phyloP scores from a whole-genome alignment of 495 filamentous ascomycete species.

The Aspergillus funiculosus region DNA sequence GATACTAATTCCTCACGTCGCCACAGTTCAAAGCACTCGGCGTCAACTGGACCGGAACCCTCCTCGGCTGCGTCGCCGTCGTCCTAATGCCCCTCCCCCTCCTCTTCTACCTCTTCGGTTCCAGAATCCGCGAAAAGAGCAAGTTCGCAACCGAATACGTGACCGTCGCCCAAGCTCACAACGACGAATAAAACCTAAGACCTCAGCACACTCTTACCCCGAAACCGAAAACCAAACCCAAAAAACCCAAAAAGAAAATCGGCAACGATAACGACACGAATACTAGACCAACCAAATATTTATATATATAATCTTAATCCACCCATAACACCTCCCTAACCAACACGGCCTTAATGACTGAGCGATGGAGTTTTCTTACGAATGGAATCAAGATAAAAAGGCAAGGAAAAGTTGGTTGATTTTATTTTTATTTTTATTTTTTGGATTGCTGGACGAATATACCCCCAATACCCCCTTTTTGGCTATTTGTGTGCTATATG shows the following conservation, averaged over 20 bases:
- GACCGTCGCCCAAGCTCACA: slow-evolving; percentile 14
- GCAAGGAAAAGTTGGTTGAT: not conserved
- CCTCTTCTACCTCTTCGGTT: slow-evolving; percentile 61
- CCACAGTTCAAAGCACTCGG: slow-evolving; percentile 58
- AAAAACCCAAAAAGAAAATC: no score
- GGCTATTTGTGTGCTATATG: no score
- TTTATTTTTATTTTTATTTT: not conserved
- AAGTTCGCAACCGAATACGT: slow-evolving; percentile 48
- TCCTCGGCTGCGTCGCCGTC: slow-evolving; percentile 66
- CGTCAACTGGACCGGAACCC: slow-evolving; percentile 67
- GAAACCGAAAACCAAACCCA: no score
- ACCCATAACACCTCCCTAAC: no score
- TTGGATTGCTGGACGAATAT: not conserved
- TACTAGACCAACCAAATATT: no score
- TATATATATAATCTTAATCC: no score
- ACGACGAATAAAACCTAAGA: slow-evolving; percentile 3
- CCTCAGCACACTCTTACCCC: not conserved
- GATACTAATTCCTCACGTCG: not conserved
- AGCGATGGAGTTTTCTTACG: not conserved
- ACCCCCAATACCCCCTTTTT: no score
- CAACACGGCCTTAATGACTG: not conserved
- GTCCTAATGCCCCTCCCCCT: slow-evolving; percentile 68
- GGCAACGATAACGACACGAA: no score
- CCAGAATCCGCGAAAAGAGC: slow-evolving; percentile 58
- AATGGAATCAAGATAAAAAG: not conserved